These are phyloP conservation scores for Tricharina praecox DNA, from an alignment of 495 filamentous ascomycete genomes.

Conservation along the genomic window DNA sequence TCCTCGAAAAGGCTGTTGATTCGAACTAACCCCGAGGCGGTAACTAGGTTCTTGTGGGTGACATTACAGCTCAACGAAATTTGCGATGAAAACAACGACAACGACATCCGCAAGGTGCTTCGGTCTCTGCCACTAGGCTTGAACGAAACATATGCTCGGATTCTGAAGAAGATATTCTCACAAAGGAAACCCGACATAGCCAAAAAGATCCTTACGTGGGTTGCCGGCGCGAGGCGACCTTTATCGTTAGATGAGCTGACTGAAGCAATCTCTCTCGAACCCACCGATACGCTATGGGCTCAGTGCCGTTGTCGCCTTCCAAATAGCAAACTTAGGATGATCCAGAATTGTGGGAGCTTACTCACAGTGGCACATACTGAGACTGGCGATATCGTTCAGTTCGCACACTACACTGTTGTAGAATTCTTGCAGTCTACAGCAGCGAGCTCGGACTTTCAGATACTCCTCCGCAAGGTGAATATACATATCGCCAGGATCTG, in stretches of 20 bases:
- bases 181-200: slow-evolving; percentile 11
- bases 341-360: slow-evolving; percentile 13
- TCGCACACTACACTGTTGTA: slow-evolving; percentile 31
- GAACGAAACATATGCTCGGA: slow-evolving; percentile 30
- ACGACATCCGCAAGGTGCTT: slow-evolving; percentile 17
- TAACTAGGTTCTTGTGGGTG: slow-evolving; percentile 31
- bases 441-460: background rate
- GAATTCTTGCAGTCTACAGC: slow-evolving; percentile 8
- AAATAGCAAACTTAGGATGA: slow-evolving; percentile 2
- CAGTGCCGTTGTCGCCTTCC: slow-evolving; percentile 2
- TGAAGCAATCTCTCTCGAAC: slow-evolving; percentile 12
- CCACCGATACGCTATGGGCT: background rate
- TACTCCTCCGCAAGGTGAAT: slow-evolving; percentile 18
- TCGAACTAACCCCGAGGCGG: slow-evolving; percentile 5
- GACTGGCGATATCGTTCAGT: slow-evolving; percentile 9
- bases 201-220: slow-evolving; percentile 10
- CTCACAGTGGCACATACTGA: slow-evolving; percentile 6
- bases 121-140: slow-evolving; percentile 26
- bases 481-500: slow-evolving; percentile 25
- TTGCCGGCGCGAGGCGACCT: slow-evolving; percentile 8
- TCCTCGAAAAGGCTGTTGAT: background rate
- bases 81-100: slow-evolving; percentile 22
- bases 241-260: slow-evolving; percentile 9
- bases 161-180: slow-evolving; percentile 18
- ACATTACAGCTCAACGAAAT: slow-evolving; percentile 29